These are phyloP conservation scores for Ophiocordyceps camponoti-leonardi DNA, from an alignment of 2,329 filamentous ascomycete genomes.

Conservation along the genomic window DNA sequence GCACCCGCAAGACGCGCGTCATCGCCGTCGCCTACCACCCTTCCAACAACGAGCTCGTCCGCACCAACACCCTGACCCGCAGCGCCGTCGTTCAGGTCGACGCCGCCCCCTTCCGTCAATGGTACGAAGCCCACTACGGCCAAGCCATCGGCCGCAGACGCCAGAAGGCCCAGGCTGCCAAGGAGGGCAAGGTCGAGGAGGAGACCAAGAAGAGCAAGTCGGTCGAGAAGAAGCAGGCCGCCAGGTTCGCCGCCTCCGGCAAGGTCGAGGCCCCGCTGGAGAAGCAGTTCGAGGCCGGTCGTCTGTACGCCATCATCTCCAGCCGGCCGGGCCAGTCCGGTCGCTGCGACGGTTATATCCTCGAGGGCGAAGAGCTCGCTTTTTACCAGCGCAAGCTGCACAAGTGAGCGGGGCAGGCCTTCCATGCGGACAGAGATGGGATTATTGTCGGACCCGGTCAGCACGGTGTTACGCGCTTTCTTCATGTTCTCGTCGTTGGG, in stretches of 20 bases:
- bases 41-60: slow-evolving; percentile 99
- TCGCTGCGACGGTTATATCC: slow-evolving; percentile 90
- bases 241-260: slow-evolving; percentile 62
- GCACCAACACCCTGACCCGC: slow-evolving; percentile 99
- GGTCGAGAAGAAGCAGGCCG: slow-evolving; percentile 92
- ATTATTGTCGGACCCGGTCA: slow-evolving; percentile 6
- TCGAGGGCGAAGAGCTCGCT: slow-evolving; percentile 98
- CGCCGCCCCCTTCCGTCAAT: slow-evolving; percentile 97
- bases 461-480: slow-evolving; percentile 21
- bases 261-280: slow-evolving; percentile 89
- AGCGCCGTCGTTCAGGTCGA: slow-evolving; percentile 98
- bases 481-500: slow-evolving; percentile 16
- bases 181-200: slow-evolving; percentile 45
- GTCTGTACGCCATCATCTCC: slow-evolving; percentile 83
- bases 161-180: slow-evolving; percentile 57
- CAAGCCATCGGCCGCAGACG: slow-evolving; percentile 74
- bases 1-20: slow-evolving; percentile 97
- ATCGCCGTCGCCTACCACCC: slow-evolving; percentile 98
- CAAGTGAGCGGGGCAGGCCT: slow-evolving; percentile 58
- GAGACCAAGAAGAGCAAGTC: slow-evolving; percentile 86
- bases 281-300: slow-evolving; percentile 99
- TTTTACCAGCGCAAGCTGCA: slow-evolving; percentile 99
- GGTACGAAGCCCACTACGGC: slow-evolving; percentile 99
- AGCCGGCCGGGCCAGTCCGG: slow-evolving; percentile 94
- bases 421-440: too few species aligned